These are phyloP conservation scores for Huntiella savannae DNA, from an alignment of 2,329 filamentous ascomycete genomes.

Conservation along the genomic window DNA sequence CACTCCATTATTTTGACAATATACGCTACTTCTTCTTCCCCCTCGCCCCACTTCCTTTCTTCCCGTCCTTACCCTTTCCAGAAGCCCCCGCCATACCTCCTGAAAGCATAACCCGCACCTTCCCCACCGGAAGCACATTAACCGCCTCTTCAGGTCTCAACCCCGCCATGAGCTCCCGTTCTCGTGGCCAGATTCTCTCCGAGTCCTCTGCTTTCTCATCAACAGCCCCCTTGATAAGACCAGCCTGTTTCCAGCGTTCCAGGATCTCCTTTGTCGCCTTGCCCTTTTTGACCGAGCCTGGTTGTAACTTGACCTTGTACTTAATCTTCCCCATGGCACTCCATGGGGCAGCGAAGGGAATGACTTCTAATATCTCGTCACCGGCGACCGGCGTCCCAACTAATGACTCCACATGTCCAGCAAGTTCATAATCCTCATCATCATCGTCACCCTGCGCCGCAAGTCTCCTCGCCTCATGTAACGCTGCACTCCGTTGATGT, in stretches of 20 bases:
- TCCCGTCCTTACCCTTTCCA: constrained; percentile 16
- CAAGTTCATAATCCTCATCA: constrained; percentile 32
- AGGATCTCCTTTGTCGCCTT: constrained; percentile 85
- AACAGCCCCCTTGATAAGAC: constrained; percentile 35
- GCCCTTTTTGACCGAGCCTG: constrained; percentile 76
- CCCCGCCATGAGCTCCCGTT: constrained; percentile 65
- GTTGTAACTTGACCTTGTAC: constrained; percentile 90
- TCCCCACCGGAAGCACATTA: constrained; percentile 62
- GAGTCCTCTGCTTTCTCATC: constrained; percentile 42
- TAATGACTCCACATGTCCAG: constrained; percentile 40
- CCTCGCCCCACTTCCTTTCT: constrained; percentile 21
- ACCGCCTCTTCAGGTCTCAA: constrained; percentile 70
- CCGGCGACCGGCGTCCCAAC: constrained; percentile 61
- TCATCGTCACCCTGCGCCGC: constrained; percentile 35
- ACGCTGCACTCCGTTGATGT: constrained; percentile 54
- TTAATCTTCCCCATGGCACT: constrained; percentile 50
- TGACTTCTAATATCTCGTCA: constrained; percentile 58
- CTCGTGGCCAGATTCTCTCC: constrained; percentile 67
- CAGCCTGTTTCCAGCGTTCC: constrained; percentile 56
- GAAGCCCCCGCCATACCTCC: constrained; percentile 29
- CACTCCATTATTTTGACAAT: background rate
- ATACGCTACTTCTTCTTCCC: constrained; percentile 22
- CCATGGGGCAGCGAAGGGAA: constrained; percentile 48
- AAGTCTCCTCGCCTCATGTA: constrained; percentile 50
- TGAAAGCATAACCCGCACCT: constrained; percentile 59